Evolutionary conservation across 1,139 yeast genomes (phyloP).

Genomic region (Kazachstania sp.): DNA sequence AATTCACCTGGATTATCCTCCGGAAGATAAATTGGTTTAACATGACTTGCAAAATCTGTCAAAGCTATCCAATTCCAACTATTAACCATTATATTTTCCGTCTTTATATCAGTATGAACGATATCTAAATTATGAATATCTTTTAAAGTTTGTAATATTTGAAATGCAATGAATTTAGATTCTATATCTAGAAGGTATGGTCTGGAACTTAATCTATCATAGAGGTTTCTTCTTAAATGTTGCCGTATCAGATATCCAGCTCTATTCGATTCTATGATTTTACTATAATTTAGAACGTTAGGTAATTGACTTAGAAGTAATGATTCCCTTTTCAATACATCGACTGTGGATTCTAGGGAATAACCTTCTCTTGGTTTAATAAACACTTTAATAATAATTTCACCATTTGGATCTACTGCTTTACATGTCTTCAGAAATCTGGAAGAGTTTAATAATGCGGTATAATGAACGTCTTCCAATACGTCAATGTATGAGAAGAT

Average conservation of each 20-base stretch:
- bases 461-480: conserved; percentile 63
- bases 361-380: conserved; percentile 58
- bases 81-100: conserved; percentile 80
- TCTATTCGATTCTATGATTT: conserved; percentile 77
- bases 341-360: conserved; percentile 23
- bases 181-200: conserved; percentile 82
- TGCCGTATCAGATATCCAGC: conserved; percentile 90
- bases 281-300: conserved; percentile 62
- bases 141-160: conserved; percentile 52
- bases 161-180: conserved; percentile 77
- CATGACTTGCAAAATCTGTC: conserved; percentile 69
- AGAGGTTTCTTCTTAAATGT: conserved; percentile 64
- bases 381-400: conserved; percentile 68
- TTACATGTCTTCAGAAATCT: conserved; percentile 80
- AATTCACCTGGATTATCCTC: conserved; percentile 94
- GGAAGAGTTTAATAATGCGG: conserved; percentile 62
- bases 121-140: conserved; percentile 56
- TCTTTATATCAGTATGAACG: conserved; percentile 84
- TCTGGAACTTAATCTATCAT: conserved; percentile 78
- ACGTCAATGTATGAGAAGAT: conserved; percentile 83
- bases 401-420: conserved; percentile 62
- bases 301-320: conserved; percentile 40
- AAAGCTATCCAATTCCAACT: conserved; percentile 84
- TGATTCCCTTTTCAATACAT: conserved; percentile 28
- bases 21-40: conserved; percentile 77